Base-by-base conservation (phyloP, 768 basidiomycete species). In the Russula lepida region DNA sequence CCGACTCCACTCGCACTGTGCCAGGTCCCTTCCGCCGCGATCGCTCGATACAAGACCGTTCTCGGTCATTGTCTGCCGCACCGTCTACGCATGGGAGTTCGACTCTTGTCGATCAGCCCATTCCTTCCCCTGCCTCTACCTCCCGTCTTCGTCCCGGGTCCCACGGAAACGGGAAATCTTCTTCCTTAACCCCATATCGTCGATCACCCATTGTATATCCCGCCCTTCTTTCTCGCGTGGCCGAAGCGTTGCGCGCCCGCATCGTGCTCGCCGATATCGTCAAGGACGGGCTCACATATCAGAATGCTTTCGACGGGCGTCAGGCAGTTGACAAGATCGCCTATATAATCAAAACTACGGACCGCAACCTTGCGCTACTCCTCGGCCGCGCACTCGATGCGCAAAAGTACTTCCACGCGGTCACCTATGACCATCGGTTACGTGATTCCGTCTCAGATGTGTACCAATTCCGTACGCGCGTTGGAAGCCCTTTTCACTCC, bases 361-460 rank as follows among this genome's bases (percentile, higher is more conserved):
- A 99, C 74, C 82, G 97, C 15, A 98, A 97, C 73, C 81, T 99
- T 28, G 97, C 97, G 12, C 76, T 98, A 48, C 79, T 99, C 2
- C 81, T 98, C n/a, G 97, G 97, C 6, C 83, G 97, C 44, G 94
- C 97, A 3, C 77, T 99, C 56, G 97, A 98, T 69, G 89, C 95
- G 9, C 97, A 98, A 73, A 98, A 98, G 75, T 98, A 93, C 75
- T 98, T 99, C 71, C 97, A 99, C 70, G 97, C 98, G 69, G 97
- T 99, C 66, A 98, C 97, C 9, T 99, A 98, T 70, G 95, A 98
- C 69, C 97, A 99, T 72, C 87, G 95, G 15, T 72, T 99, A 59
- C 78, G 97, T 54, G 97, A 98, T 73, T 92, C 85, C 68, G 76
- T 85, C 0, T 80, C 81, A 63, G 97, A 99, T 74, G 74, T 99